Base-by-base conservation (phyloP, 805 yeast species). In the Danielozyma ontarioensis region DNA sequence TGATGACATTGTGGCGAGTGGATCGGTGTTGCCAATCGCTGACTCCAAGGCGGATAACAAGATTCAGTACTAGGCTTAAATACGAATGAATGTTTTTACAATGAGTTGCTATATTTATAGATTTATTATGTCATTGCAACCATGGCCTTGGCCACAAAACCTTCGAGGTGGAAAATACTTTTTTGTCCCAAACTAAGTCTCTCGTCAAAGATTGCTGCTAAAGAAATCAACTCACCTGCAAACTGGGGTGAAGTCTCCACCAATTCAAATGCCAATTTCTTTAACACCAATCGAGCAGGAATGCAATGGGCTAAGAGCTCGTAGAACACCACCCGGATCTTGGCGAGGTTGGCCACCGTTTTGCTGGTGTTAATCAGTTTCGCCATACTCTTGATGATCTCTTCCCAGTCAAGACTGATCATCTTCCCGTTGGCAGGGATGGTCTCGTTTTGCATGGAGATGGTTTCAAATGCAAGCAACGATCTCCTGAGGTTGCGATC, bases 141-240 rank as follows among this genome's bases (percentile, higher is more conserved):
- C 97, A 93, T 90, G 2, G 79, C 76, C 52, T 76, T 81, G 1
- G 97, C 96, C 13, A 85, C 74, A 53, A 87, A 93, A 1, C 97
- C 98, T 63, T 93, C 98, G 34, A 93, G 62, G 60, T 93, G 98
- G 59, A 86, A 93, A 10, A 93, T 90, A 25, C 88, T 85, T 57
- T 93, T 93, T 38, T 75, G 74, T 2, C 97, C 98, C 37, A 83
- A 62, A 37, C 88, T 76, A 39, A 93, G 68, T 36, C 98, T 73
- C 49, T 93, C 96, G 52, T 93, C 98, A 48, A 76, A 81, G 1
- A 68, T 51, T 2, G 95, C 74, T 2, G 83, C 81, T 4, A 77
- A 59, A 6, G 72, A 72, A 8, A 83, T 74, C 23, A 85, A 62
- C 5, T 57, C 64, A n/a, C 55, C 38, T 13, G 47, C 50, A 6